Evolutionary conservation across 2,329 filamentous ascomycete genomes (phyloP).

Genomic region (Epicoccum sorghinum): DNA sequence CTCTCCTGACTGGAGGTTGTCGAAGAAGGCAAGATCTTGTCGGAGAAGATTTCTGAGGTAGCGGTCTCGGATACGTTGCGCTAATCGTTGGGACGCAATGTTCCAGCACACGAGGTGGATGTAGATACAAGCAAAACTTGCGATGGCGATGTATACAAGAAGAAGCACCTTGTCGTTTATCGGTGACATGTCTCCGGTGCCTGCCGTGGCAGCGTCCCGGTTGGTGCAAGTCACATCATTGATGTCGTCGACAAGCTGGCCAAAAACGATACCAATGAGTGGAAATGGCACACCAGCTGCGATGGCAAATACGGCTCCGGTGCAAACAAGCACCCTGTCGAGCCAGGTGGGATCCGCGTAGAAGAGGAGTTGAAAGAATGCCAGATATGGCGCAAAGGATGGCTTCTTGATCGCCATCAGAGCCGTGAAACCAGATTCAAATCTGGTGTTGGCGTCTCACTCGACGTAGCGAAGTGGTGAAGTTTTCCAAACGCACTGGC

Average conservation of each 20-base stretch:
- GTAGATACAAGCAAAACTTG: constrained; percentile 69
- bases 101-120: constrained; percentile 68
- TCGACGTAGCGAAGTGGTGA: constrained; percentile 25
- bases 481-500: constrained; percentile 25
- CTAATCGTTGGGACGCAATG: constrained; percentile 67
- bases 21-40: constrained; percentile 69
- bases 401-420: constrained; percentile 38
- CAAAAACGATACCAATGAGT: constrained; percentile 68
- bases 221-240: constrained; percentile 62
- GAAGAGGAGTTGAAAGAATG: constrained; percentile 43
- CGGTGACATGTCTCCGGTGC: constrained; percentile 46
- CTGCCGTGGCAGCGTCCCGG: constrained; percentile 17
- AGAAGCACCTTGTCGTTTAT: constrained; percentile 64
- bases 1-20: constrained; percentile 66
- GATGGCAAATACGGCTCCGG: constrained; percentile 56
- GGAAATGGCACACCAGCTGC: constrained; percentile 68
- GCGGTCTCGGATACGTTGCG: constrained; percentile 65
- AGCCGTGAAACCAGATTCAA: constrained; percentile 17
- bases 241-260: constrained; percentile 66
- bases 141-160: constrained; percentile 69
- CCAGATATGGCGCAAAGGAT: constrained; percentile 36
- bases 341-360: constrained; percentile 48
- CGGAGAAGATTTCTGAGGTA: constrained; percentile 65
- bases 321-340: constrained; percentile 41
- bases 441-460: constrained; percentile 19